These are phyloP conservation scores for Phyllosticta ampelicida DNA, from an alignment of 2,329 filamentous ascomycete genomes.

Conservation along the genomic window DNA sequence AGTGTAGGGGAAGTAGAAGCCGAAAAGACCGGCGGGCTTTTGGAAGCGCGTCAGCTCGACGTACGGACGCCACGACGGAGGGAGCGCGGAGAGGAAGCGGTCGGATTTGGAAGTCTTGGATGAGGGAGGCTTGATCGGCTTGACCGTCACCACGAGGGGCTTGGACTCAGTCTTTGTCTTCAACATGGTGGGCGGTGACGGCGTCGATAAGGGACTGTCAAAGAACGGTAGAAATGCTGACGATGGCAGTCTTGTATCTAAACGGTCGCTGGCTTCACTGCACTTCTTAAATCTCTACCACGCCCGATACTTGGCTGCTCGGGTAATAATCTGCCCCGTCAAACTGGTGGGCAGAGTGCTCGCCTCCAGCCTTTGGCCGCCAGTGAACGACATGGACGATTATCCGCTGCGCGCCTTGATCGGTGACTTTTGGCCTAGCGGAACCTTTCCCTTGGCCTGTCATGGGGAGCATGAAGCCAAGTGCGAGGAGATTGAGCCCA, in stretches of 20 bases:
- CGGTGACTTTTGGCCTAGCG: background rate
- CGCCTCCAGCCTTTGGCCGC: background rate
- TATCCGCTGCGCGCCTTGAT: background rate
- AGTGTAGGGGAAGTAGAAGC: slow-evolving; percentile 4
- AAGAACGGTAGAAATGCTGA: no score
- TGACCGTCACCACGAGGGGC: background rate
- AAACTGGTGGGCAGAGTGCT: background rate
- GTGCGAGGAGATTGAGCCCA: no score
- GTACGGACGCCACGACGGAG: background rate
- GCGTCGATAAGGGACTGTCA: no score
- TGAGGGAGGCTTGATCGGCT: background rate
- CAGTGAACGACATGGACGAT: background rate
- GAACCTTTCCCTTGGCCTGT: no score
- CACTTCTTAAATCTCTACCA: background rate
- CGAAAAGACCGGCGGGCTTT: background rate
- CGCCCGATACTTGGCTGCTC: background rate
- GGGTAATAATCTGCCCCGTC: background rate
- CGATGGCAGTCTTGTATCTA: background rate
- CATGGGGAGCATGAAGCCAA: no score
- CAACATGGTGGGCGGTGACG: background rate
- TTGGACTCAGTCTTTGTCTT: background rate
- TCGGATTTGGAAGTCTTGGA: background rate
- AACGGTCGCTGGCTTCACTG: background rate
- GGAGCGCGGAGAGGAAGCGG: background rate
- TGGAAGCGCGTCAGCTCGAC: slow-evolving; percentile 2